phyloP scores from a whole-genome alignment of 2,329 filamentous ascomycete species.

The Bretziella fagacearum region DNA sequence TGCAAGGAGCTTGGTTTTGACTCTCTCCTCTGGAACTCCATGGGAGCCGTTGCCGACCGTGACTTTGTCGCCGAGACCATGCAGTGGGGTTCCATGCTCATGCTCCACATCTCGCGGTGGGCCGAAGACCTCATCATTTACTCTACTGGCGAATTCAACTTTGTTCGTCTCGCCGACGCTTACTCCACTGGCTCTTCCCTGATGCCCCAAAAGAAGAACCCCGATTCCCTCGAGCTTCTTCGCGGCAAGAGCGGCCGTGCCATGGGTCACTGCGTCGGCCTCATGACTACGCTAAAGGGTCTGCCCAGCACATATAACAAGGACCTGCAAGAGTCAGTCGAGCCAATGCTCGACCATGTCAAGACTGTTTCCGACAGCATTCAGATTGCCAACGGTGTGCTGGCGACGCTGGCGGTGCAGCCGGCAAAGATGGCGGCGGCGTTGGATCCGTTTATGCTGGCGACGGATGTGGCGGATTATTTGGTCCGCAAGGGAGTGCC shows the following conservation, averaged over 20 bases:
- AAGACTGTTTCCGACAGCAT: slow-evolving; percentile 69
- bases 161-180: slow-evolving; percentile 58
- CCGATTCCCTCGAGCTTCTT: slow-evolving; percentile 53
- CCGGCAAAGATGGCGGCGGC: slow-evolving; percentile 64
- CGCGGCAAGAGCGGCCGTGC: slow-evolving; percentile 59
- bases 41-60: slow-evolving; percentile 58
- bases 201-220: slow-evolving; percentile 78
- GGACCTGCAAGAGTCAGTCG: slow-evolving; percentile 74
- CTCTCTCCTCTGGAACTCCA: slow-evolving; percentile 56
- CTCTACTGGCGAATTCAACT: slow-evolving; percentile 58
- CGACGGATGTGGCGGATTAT: slow-evolving; percentile 50
- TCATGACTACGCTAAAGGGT: slow-evolving; percentile 53
- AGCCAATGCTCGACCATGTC: slow-evolving; percentile 71
- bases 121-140: slow-evolving; percentile 79
- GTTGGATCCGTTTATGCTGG: slow-evolving; percentile 69
- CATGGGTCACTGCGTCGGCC: slow-evolving; percentile 66
- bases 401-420: slow-evolving; percentile 52
- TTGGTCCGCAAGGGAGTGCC: slow-evolving; percentile 51
- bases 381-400: slow-evolving; percentile 65
- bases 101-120: slow-evolving; percentile 65
- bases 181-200: slow-evolving; percentile 61
- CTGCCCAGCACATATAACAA: slow-evolving; percentile 79
- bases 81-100: slow-evolving; percentile 63
- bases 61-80: slow-evolving; percentile 73
- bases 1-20: slow-evolving; percentile 68